Evolutionary conservation across 1,284 basidiomycete genomes (phyloP), one percentile per base, ranked within the genome.

Genomic region (Neotropicomus parvogracilis): DNA sequence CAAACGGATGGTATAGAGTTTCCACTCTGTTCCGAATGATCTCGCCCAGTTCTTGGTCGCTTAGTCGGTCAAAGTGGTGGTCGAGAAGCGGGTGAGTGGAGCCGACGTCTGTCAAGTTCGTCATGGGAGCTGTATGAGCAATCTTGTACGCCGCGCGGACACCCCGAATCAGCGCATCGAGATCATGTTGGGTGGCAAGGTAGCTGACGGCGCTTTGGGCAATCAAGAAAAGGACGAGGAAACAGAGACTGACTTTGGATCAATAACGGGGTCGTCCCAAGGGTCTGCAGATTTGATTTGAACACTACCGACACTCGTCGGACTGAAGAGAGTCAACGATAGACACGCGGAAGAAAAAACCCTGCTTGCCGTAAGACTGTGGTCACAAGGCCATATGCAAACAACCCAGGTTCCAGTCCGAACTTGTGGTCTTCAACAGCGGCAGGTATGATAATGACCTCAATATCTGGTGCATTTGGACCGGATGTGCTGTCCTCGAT

Each of bases 1-100:
- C 73, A 17, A 76, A 62, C 0, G 80, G 80, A 56, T 82, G 80
- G 55, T 76, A 82, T 31, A 87, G 60, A 6, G 82, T 85, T 56
- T 82, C 76, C 3, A 75, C 63, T 14, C 79, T 70, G 27, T 71
- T 63, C 44, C 70, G 64, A 11, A 85, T 64, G 17, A 75, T 28
- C 19, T 71, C 64, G 8, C 63, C 68, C 1, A 80, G 59, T 42
- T 77, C 74, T 19, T 64, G 58, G 50, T 81, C 73, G 27, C 64
- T 69, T 51, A 74, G 66, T 17, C 54, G 50, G 40, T 70, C 60
- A 38, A 72, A 52, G 16, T 64, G 59, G 51, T 77, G 74, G 52
- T 80, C 77, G 14, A 79, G 67, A n/a, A 67, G 58, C 3, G 71
- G 63, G 44, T 69, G 50, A 2, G 54, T 66, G 50, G 59, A 64